Base-by-base conservation (phyloP, 257 asterid genomes). In the Penstemon barbatus region DNA sequence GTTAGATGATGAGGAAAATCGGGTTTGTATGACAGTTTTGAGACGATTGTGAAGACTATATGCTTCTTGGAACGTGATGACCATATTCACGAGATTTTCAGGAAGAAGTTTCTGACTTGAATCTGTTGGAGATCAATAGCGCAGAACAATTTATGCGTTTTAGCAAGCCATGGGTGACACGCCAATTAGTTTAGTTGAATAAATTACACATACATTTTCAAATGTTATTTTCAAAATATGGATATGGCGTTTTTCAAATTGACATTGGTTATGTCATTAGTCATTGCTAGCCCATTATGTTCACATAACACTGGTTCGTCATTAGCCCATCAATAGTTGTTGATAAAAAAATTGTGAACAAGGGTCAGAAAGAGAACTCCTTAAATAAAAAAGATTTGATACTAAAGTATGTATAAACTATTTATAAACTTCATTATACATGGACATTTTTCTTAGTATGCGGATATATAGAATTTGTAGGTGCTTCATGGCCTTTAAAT, bases 251-350 rank as follows among this genome's bases (percentile, higher is more conserved):
- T 89, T 60, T 85, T 87, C 45, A 85, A 77, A 48, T 79, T 83
- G 46, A 82, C 75, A 54, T 79, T 87, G 49, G 73, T 79, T 64
- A 80, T 79, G 64, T 81, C 91, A 71, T 85, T 85, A 6, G 84
- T 83, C 91, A 85, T 85, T 81, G 79, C 59, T 65, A 84, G 81
- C 63, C 91, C 88, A 55, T 80, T 85, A 60, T 78, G 91, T 75
- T 79, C 86, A 85, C 84, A 83, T 19, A 77, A 71, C 63, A 74
- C 85, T n/a, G 89, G 89, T 63, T 57, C 70, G 41, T 72, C 40
- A 79, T 73, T 65, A 56, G 91, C 12, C 91, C 91, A 75, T 83
- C 89, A 66, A 82, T 83, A 49, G 84, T 84, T 49, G 86, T 83
- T 62, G 89, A 75, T 73, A 85, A 85, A 63, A 85, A 78, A 83